These are phyloP conservation scores for Hypomontagnella monticulosa DNA, from an alignment of 495 filamentous ascomycete genomes.

Conservation along the genomic window DNA sequence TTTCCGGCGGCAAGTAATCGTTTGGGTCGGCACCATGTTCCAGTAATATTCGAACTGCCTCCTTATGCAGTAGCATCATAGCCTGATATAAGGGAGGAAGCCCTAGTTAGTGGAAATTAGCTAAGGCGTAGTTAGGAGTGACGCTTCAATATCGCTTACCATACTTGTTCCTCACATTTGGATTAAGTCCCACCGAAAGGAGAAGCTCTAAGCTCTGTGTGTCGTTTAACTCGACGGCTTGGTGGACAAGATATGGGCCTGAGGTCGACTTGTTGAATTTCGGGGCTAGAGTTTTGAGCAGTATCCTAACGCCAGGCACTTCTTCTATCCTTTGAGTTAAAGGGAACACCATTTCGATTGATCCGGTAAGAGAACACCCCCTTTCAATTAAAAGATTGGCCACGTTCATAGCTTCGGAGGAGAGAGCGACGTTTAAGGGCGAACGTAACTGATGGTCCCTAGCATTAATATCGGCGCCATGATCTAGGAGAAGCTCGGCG, in stretches of 20 bases:
- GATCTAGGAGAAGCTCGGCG: slow-evolving; percentile 27
- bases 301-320: slow-evolving; percentile 3
- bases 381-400: slow-evolving; percentile 26
- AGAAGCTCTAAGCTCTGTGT: slow-evolving; percentile 3
- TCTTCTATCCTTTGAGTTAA: slow-evolving; percentile 19
- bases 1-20: slow-evolving; percentile 22
- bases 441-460: slow-evolving; percentile 31
- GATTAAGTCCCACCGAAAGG: slow-evolving; percentile 18
- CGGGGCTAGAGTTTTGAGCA: slow-evolving; percentile 21
- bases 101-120: background rate
- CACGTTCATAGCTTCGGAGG: slow-evolving; percentile 26
- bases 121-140: background rate
- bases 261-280: slow-evolving; percentile 16
- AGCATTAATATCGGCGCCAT: slow-evolving; percentile 42
- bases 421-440: slow-evolving; percentile 32
- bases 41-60: slow-evolving; percentile 22
- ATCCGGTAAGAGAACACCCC: slow-evolving; percentile 23
- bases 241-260: slow-evolving; percentile 18
- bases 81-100: slow-evolving; percentile 36
- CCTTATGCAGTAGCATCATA: slow-evolving; percentile 17
- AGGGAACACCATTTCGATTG: slow-evolving; percentile 18
- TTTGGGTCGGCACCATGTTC: slow-evolving; percentile 19
- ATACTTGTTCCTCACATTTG: slow-evolving; percentile 15
- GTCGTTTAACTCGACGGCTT: slow-evolving; percentile 18
- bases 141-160: background rate